A percentile compares a stretch with the other conserved stretches of the same genome.
phyloP scores from a whole-genome alignment of 176 grass and related monocot species.

The Cymbopogon citratus region DNA sequence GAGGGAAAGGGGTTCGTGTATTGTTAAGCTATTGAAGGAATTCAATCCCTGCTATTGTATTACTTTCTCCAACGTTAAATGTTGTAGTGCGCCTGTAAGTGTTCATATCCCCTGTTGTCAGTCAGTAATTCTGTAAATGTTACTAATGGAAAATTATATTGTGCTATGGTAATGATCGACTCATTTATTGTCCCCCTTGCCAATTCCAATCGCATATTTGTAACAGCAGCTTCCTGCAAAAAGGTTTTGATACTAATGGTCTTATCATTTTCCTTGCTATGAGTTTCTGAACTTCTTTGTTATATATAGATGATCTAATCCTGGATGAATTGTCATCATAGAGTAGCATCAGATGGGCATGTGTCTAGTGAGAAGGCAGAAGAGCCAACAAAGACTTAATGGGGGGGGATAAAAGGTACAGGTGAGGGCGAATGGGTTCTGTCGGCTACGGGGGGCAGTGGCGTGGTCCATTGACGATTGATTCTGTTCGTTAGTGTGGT shows the following conservation, averaged over 20 bases:
- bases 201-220: too few relatives aligned
- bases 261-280: not conserved
- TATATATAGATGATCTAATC: not conserved
- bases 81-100: constrained; percentile 40
- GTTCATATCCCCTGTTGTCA: not conserved
- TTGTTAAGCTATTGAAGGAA: constrained; percentile 33
- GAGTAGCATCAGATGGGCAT: not conserved
- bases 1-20: constrained; percentile 26
- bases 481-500: constrained; percentile 25
- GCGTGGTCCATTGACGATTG: constrained; percentile 20
- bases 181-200: not conserved
- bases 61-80: constrained; percentile 19
- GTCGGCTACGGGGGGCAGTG: constrained; percentile 2
- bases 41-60: constrained; percentile 18
- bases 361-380: too few relatives aligned
- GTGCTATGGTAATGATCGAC: not conserved
- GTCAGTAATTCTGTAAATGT: constrained; percentile 42
- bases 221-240: not conserved
- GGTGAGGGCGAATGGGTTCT: constrained; percentile 5
- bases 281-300: not conserved
- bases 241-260: not conserved
- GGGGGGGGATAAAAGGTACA: constrained; percentile 14
- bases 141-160: constrained; percentile 3
- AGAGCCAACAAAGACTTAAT: not conserved
- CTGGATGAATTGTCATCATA: not conserved